Evolutionary conservation across 2,329 filamentous ascomycete genomes (phyloP).

Genomic region (Zymoseptoria crescenta): DNA sequence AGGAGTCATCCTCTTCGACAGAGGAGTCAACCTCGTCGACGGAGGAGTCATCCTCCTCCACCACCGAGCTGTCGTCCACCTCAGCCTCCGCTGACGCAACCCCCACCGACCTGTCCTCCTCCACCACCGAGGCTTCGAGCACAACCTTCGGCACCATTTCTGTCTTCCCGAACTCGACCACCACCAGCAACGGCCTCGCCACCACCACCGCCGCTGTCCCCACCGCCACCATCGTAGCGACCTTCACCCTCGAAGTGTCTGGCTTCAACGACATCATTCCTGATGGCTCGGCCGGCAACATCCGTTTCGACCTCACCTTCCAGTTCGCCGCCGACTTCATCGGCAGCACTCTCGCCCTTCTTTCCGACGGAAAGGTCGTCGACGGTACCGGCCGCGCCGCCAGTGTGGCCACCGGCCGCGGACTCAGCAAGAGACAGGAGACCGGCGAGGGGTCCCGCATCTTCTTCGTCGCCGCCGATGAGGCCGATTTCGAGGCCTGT

Average conservation of each 20-base stretch:
- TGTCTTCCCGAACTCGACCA: too few relatives aligned
- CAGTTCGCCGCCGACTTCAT: neutral
- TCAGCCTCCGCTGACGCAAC: too few relatives aligned
- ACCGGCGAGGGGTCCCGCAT: neutral
- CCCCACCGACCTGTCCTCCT: too few relatives aligned
- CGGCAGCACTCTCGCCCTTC: neutral
- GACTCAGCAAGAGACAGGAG: neutral
- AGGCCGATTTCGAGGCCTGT: neutral
- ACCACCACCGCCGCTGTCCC: neutral
- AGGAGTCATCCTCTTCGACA: too few relatives aligned
- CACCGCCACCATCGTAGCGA: neutral
- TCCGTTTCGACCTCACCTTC: neutral
- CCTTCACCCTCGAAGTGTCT: neutral
- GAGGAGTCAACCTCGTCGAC: too few relatives aligned
- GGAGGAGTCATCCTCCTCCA: too few relatives aligned
- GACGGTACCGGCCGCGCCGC: neutral
- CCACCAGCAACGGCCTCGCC: neutral
- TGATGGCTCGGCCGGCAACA: neutral
- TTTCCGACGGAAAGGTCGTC: neutral
- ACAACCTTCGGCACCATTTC: neutral
- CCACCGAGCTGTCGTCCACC: too few relatives aligned
- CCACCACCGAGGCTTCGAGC: neutral
- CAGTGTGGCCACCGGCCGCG: neutral
- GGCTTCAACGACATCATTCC: neutral
- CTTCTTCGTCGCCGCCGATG: neutral